A percentile compares a stretch with the other conserved stretches of the same genome.
phyloP scores from a whole-genome alignment of 352 stramenopile genomes.

The Saprolegnia diclina region DNA sequence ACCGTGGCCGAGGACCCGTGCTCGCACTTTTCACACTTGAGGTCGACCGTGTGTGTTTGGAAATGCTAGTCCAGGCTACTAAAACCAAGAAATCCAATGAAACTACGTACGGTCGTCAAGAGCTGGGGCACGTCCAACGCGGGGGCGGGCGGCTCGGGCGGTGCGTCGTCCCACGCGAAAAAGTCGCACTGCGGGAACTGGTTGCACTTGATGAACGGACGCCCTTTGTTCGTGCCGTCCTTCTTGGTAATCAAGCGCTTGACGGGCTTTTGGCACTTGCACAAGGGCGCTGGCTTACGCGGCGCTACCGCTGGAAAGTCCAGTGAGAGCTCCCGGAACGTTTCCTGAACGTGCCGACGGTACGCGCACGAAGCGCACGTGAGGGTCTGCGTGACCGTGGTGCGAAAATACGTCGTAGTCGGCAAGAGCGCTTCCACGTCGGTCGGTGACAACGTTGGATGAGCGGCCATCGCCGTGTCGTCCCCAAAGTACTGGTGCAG shows the following conservation, averaged over 20 bases:
- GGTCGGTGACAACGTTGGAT: slow-evolving; percentile 27
- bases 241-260: slow-evolving; percentile 20
- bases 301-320: slow-evolving; percentile 43
- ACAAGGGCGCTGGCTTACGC: slow-evolving; percentile 28
- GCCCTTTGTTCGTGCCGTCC: slow-evolving; percentile 15
- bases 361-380: slow-evolving; percentile 73
- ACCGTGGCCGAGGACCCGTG: slow-evolving; percentile 53
- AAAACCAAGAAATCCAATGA: background rate
- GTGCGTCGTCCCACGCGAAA: slow-evolving; percentile 14
- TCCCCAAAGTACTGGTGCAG: slow-evolving; percentile 17
- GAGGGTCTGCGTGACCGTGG: slow-evolving; percentile 66
- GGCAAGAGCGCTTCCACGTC: slow-evolving; percentile 36
- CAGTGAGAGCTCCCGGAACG: slow-evolving; percentile 83
- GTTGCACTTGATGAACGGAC: slow-evolving; percentile 22
- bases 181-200: slow-evolving; percentile 19
- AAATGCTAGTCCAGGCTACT: slow-evolving; percentile 46
- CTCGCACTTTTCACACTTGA: slow-evolving; percentile 82
- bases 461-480: background rate
- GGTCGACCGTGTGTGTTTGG: slow-evolving; percentile 62
- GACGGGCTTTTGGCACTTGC: slow-evolving; percentile 24
- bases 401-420: slow-evolving; percentile 71
- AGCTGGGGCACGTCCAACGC: slow-evolving; percentile 12
- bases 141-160: background rate
- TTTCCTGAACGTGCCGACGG: slow-evolving; percentile 68
- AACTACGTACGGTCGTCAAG: background rate